phyloP scores from a whole-genome alignment of 495 filamentous ascomycete species.

The Penicillium tannophilum region DNA sequence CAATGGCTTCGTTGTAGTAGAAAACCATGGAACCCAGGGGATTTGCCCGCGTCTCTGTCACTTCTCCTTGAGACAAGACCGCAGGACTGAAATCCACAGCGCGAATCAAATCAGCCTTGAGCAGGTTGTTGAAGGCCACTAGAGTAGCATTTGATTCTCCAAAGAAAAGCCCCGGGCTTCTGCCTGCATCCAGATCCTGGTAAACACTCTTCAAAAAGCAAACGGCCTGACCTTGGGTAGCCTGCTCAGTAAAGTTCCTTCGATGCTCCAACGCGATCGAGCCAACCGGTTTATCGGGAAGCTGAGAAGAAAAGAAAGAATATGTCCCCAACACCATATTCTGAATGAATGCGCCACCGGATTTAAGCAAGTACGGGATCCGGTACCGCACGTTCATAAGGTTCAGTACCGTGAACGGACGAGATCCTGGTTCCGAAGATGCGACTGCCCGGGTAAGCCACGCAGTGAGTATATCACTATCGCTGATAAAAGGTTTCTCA shows the following conservation, averaged over 20 bases:
- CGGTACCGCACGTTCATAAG: conserved; percentile 15
- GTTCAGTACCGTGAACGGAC: conserved; percentile 19
- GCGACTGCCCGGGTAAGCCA: conserved; percentile 15
- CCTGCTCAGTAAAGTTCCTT: conserved; percentile 14
- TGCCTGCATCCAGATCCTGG: conserved; percentile 12
- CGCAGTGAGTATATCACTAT: conserved; percentile 20
- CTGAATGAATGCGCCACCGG: conserved; percentile 18
- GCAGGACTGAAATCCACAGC: conserved; percentile 16
- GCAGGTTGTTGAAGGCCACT: conserved; percentile 22
- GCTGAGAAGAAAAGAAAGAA: conserved; percentile 16
- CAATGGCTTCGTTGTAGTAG: conserved; percentile 22
- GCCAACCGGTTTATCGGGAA: conserved; percentile 8
- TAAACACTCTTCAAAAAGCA: conserved; percentile 12
- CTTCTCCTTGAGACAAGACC: conserved; percentile 15
- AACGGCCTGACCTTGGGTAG: conserved; percentile 13
- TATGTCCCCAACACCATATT: conserved; percentile 25
- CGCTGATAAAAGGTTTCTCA: conserved; percentile 13
- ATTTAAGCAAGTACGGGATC: conserved; percentile 14
- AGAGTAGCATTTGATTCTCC: conserved; percentile 12
- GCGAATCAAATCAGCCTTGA: conserved; percentile 21
- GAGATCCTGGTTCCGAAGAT: conserved; percentile 9
- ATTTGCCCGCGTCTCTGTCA: conserved; percentile 15
- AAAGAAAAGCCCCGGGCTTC: conserved; percentile 14
- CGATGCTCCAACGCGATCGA: conserved; percentile 21
- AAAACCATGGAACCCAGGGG: conserved; percentile 19